phyloP scores from a whole-genome alignment of 345 rosid species.

The Lepidium africanum region DNA sequence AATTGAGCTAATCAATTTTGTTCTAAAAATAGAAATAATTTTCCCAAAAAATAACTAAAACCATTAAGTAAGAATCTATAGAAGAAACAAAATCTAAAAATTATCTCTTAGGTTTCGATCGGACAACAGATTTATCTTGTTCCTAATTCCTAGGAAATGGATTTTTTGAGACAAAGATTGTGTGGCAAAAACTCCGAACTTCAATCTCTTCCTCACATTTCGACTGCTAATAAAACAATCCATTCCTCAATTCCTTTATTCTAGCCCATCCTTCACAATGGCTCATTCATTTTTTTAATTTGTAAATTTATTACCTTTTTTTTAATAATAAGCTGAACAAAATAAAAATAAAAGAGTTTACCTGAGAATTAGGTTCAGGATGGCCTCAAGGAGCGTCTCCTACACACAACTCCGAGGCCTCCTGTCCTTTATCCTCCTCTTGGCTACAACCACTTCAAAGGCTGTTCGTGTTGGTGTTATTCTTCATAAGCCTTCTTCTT shows the following conservation, averaged over 20 bases:
- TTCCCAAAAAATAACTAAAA: neutral
- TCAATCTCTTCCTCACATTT: slow-evolving; percentile 30
- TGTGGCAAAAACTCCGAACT: slow-evolving; percentile 21
- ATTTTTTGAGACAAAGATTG: slow-evolving; percentile 15
- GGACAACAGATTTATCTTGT: slow-evolving; percentile 21
- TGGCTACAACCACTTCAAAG: slow-evolving; percentile 19
- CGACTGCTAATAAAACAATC: slow-evolving; percentile 22
- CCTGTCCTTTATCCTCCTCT: slow-evolving; percentile 55
- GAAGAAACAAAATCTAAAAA: slow-evolving; percentile 25
- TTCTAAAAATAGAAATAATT: neutral
- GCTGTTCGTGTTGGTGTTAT: slow-evolving; percentile 33
- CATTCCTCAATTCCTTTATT: slow-evolving; percentile 18
- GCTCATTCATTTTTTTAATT: slow-evolving; percentile 23
- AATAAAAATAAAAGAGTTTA: slow-evolving; percentile 9
- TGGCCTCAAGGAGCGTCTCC: slow-evolving; percentile 53
- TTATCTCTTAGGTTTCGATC: neutral
- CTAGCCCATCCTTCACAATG: slow-evolving; percentile 24
- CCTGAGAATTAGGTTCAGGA: slow-evolving; percentile 41
- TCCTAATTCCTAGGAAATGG: slow-evolving; percentile 12
- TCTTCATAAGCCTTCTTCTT: slow-evolving; percentile 32
- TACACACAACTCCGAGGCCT: slow-evolving; percentile 43
- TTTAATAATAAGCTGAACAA: neutral
- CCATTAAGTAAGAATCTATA: slow-evolving; percentile 6
- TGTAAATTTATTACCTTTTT: neutral
- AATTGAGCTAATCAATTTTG: neutral